Percentiles rank a stretch among this genome's conserved stretches.
phyloP scores from a whole-genome alignment of 1,139 yeast species.

The Taphrina pruni region DNA sequence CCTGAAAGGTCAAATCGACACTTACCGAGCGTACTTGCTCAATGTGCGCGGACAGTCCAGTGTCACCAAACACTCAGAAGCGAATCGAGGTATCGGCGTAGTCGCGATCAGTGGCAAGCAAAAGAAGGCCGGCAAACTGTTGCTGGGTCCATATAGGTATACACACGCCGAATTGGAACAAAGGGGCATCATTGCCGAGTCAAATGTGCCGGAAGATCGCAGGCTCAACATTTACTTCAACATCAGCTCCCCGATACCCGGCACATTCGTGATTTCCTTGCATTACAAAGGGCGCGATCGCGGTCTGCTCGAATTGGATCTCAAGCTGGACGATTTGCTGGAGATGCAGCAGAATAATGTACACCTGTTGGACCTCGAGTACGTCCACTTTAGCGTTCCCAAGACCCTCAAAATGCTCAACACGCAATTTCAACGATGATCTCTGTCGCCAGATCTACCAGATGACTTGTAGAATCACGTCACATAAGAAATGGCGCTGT shows the following conservation, averaged over 20 bases:
- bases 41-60: conserved; percentile 54
- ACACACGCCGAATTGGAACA: conserved; percentile 50
- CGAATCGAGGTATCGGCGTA: conserved; percentile 45
- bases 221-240: conserved; percentile 46
- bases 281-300: conserved; percentile 51
- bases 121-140: conserved; percentile 47
- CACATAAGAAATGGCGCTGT: too few relatives aligned
- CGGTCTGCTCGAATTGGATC: conserved; percentile 50
- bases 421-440: conserved; percentile 43
- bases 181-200: conserved; percentile 51
- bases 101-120: conserved; percentile 47
- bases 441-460: background rate
- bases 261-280: conserved; percentile 53
- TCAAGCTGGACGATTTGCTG: conserved; percentile 53
- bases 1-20: conserved; percentile 52
- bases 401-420: conserved; percentile 45
- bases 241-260: conserved; percentile 52
- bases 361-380: conserved; percentile 50
- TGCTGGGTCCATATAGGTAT: conserved; percentile 50
- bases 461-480: too few relatives aligned
- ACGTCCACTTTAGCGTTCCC: conserved; percentile 49
- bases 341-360: conserved; percentile 51
- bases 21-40: conserved; percentile 52
- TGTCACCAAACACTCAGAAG: conserved; percentile 46
- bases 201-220: conserved; percentile 50